Percentiles rank a stretch among this genome's conserved stretches.
These are phyloP conservation scores for Tribonema minus DNA, from an alignment of 108 stramenopile genomes.

Conservation along the genomic window DNA sequence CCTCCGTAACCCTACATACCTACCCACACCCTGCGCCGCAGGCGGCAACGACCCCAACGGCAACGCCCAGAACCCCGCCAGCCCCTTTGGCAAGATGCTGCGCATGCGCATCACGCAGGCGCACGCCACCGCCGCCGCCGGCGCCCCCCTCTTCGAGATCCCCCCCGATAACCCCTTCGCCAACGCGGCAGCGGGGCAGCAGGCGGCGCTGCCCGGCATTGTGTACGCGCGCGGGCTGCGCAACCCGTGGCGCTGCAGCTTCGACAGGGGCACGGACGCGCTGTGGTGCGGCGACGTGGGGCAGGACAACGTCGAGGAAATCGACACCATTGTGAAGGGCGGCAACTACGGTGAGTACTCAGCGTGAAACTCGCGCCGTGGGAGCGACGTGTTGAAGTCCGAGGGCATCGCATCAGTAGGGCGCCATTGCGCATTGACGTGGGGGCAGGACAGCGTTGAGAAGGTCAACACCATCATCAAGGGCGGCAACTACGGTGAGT, in stretches of 20 bases:
- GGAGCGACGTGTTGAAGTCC: no score
- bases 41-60: neutral
- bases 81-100: neutral
- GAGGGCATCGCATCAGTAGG: no score
- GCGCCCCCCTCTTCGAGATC: neutral
- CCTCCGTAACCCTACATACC: no score
- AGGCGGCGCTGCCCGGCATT: no score
- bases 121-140: neutral
- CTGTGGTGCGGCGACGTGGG: constrained; percentile 26
- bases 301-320: neutral
- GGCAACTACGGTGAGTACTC: no score
- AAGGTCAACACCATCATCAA: neutral
- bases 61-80: neutral
- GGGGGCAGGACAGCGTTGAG: neutral
- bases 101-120: neutral
- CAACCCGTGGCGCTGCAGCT: constrained; percentile 13
- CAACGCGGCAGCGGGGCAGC: neutral
- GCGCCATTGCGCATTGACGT: no score
- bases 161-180: neutral
- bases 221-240: constrained; percentile 10
- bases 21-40: no score
- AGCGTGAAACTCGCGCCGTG: no score
- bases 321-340: constrained; percentile 1
- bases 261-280: neutral
- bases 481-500: neutral